Percentiles rank a stretch among this genome's conserved stretches.
Evolutionary conservation across 768 basidiomycete genomes (phyloP).

Genomic region (Chalciporus piperatus): DNA sequence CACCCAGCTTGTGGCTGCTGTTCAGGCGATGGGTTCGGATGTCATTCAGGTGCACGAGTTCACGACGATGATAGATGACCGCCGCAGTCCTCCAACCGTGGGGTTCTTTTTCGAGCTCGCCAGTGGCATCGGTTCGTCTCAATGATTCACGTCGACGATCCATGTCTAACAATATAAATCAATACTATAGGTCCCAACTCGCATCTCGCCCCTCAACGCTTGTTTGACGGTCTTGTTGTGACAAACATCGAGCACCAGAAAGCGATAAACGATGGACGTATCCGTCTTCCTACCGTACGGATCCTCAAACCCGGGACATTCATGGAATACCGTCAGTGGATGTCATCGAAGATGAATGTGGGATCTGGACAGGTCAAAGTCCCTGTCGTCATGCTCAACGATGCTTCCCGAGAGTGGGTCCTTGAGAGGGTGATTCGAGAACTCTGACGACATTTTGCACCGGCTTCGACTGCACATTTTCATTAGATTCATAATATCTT

Average conservation of each 20-base stretch:
- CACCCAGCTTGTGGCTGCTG: background rate
- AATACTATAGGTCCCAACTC: no score
- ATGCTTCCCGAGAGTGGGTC: constrained; percentile 14
- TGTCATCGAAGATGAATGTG: constrained; percentile 11
- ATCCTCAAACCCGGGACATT: constrained; percentile 20
- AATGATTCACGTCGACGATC: no score
- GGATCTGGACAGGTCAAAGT: constrained; percentile 22
- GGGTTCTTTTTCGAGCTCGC: constrained; percentile 6
- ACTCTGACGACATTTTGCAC: background rate
- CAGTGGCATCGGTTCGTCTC: background rate
- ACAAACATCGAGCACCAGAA: constrained; percentile 9
- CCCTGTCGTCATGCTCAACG: constrained; percentile 14
- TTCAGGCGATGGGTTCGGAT: background rate
- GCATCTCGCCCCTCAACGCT: background rate
- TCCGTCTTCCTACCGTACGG: constrained; percentile 15
- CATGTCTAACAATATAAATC: no score
- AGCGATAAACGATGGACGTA: constrained; percentile 3
- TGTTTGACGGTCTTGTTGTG: background rate
- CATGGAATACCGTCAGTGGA: constrained; percentile 21
- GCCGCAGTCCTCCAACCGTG: background rate
- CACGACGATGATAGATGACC: background rate
- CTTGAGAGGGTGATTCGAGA: constrained; percentile 14
- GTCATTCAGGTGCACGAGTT: background rate
- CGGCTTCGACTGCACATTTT: no score
- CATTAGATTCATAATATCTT: no score